These are phyloP conservation scores for Populus ilicifolia DNA, from an alignment of 345 rosid species.

Conservation along the genomic window DNA sequence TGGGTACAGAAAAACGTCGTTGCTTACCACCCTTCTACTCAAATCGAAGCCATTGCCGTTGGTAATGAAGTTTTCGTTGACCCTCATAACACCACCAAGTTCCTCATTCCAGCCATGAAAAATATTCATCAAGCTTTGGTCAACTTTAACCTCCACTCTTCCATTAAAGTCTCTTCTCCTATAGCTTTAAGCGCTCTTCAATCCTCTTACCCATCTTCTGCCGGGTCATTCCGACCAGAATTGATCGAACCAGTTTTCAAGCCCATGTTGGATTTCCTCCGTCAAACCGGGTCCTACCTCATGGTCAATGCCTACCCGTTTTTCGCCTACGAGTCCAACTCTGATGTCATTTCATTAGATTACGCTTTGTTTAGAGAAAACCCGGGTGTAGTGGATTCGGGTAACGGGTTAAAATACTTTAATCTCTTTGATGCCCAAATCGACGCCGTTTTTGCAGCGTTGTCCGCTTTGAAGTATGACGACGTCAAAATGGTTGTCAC, in stretches of 20 bases:
- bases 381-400: slow-evolving; percentile 82
- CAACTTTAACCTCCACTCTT: slow-evolving; percentile 51
- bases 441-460: slow-evolving; percentile 92
- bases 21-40: slow-evolving; percentile 60
- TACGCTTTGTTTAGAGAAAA: slow-evolving; percentile 87
- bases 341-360: slow-evolving; percentile 82
- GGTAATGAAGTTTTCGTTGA: slow-evolving; percentile 96
- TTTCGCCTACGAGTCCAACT: slow-evolving; percentile 88
- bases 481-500: slow-evolving; percentile 67
- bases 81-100: slow-evolving; percentile 64
- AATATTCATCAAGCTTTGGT: slow-evolving; percentile 73
- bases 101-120: slow-evolving; percentile 73
- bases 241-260: slow-evolving; percentile 62
- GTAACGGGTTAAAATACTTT: slow-evolving; percentile 75
- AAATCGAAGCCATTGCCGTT: slow-evolving; percentile 84
- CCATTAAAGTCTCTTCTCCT: slow-evolving; percentile 80
- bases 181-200: slow-evolving; percentile 79
- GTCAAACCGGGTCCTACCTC: slow-evolving; percentile 79
- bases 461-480: slow-evolving; percentile 71
- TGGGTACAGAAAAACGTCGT: slow-evolving; percentile 83
- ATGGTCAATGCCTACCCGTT: slow-evolving; percentile 93
- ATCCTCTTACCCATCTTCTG: slow-evolving; percentile 81
- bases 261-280: slow-evolving; percentile 81
- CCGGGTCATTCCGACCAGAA: slow-evolving; percentile 83
- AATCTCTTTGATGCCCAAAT: slow-evolving; percentile 91